phyloP scores from a whole-genome alignment of 331 rosid genomes.

The Acacia pycnantha region DNA sequence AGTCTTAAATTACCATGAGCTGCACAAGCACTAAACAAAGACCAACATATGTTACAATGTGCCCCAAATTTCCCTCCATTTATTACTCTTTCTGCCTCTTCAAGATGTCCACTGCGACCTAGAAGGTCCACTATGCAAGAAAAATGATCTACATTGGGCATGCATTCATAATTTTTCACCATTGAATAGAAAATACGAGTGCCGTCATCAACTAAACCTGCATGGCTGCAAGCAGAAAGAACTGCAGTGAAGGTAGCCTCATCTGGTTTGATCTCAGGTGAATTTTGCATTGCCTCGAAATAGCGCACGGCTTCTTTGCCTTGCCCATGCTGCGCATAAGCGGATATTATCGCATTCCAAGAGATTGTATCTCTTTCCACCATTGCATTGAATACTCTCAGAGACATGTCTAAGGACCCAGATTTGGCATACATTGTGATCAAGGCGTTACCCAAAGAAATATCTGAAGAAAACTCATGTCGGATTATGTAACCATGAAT shows the following conservation, averaged over 20 bases:
- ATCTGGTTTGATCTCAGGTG: conserved; percentile 54
- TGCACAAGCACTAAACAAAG: conserved; percentile 84
- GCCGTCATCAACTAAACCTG: conserved; percentile 70
- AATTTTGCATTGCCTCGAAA: conserved; percentile 54
- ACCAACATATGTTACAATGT: conserved; percentile 70
- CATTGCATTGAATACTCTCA: conserved; percentile 64
- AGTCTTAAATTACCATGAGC: conserved; percentile 69
- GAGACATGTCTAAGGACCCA: conserved; percentile 55
- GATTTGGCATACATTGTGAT: conserved; percentile 74
- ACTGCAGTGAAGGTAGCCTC: conserved; percentile 72
- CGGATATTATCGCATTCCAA: conserved; percentile 81
- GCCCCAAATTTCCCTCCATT: conserved; percentile 46
- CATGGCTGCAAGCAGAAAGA: conserved; percentile 75
- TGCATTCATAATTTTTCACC: conserved; percentile 46
- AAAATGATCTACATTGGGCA: conserved; percentile 67
- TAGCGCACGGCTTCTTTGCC: conserved; percentile 64
- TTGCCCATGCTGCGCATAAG: conserved; percentile 72
- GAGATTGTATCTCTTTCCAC: conserved; percentile 55
- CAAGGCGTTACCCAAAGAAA: conserved; percentile 59
- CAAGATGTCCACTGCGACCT: conserved; percentile 72
- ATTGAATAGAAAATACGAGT: conserved; percentile 51
- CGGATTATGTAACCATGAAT: conserved; percentile 63
- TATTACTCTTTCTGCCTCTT: conserved; percentile 65
- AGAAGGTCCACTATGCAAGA: conserved; percentile 78
- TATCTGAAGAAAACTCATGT: conserved; percentile 41